Conservation (phyloP, 371 early-diverging fungal species). For the Mortierella sp. region DNA sequence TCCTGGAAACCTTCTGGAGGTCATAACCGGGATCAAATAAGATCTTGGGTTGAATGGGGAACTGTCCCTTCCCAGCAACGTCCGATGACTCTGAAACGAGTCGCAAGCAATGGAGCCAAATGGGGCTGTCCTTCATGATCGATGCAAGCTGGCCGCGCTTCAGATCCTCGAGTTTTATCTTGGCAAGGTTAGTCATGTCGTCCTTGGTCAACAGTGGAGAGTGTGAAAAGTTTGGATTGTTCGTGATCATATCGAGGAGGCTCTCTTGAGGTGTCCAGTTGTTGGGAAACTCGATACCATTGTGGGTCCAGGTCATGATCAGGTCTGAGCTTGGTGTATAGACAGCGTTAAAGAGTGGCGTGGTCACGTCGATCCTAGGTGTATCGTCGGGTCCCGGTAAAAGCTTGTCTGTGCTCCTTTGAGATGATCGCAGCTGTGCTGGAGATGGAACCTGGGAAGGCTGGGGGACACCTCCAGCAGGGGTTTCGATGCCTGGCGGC, state of each 20-base stretch:
- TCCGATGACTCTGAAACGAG: conserved; percentile 3
- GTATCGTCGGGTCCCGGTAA: conserved; percentile 10
- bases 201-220: conserved; percentile 15
- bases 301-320: conserved; percentile 22
- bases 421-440: background rate
- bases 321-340: conserved; percentile 31
- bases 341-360: conserved; percentile 29
- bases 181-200: conserved; percentile 28
- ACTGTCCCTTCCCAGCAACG: background rate
- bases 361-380: conserved; percentile 17
- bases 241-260: conserved; percentile 43
- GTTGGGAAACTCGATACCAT: conserved; percentile 30
- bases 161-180: conserved; percentile 18
- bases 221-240: conserved; percentile 32
- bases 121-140: conserved; percentile 23
- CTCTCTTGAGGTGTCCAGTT: conserved; percentile 25
- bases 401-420: too few species aligned
- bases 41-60: conserved; percentile 13
- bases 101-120: conserved; percentile 23
- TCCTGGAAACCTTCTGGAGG: conserved; percentile 13
- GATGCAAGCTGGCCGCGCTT: conserved; percentile 3
- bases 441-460: background rate
- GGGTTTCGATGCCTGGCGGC: conserved; percentile 28
- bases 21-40: conserved; percentile 26
- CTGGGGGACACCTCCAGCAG: background rate